Evolutionary conservation across 2,329 filamentous ascomycete species (phyloP).

Genomic region (Xylaria sp.): DNA sequence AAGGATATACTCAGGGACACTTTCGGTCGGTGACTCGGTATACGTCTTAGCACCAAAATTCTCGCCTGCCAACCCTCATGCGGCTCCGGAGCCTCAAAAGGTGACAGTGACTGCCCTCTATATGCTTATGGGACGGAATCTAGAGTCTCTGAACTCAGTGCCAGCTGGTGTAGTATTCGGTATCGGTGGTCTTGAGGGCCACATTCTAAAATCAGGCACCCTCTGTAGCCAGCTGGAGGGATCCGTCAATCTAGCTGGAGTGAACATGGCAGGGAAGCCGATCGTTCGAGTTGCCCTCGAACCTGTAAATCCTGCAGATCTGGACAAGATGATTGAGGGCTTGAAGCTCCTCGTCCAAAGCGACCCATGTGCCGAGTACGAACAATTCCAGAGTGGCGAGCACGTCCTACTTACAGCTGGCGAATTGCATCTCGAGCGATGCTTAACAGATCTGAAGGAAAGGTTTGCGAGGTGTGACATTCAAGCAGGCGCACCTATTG

Average conservation of each 20-base stretch:
- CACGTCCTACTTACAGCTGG: conserved; percentile 94
- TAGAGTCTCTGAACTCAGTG: conserved; percentile 82
- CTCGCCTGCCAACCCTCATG: conserved; percentile 77
- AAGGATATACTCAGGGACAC: conserved; percentile 86
- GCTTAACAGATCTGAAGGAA: conserved; percentile 89
- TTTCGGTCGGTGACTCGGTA: conserved; percentile 87
- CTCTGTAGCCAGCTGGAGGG: conserved; percentile 87
- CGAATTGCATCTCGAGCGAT: conserved; percentile 91
- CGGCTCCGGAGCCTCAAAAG: conserved; percentile 75
- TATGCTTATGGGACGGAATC: conserved; percentile 89
- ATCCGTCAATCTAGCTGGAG: conserved; percentile 86
- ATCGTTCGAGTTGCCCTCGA: conserved; percentile 97
- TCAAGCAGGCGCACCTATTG: conserved; percentile 90
- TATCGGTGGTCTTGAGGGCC: conserved; percentile 88
- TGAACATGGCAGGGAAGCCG: conserved; percentile 78
- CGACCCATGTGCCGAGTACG: conserved; percentile 94
- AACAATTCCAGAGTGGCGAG: conserved; percentile 89
- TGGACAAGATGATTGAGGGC: conserved; percentile 94
- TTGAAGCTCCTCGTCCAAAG: conserved; percentile 88
- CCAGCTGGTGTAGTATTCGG: conserved; percentile 96
- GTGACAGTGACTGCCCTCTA: conserved; percentile 88
- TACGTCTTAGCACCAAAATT: conserved; percentile 95
- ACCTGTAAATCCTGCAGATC: conserved; percentile 84
- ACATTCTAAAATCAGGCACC: conserved; percentile 94
- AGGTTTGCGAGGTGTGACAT: conserved; percentile 94